These are phyloP conservation scores for Yamadazyma olivae DNA, from an alignment of 805 yeast species.

Conservation along the genomic window DNA sequence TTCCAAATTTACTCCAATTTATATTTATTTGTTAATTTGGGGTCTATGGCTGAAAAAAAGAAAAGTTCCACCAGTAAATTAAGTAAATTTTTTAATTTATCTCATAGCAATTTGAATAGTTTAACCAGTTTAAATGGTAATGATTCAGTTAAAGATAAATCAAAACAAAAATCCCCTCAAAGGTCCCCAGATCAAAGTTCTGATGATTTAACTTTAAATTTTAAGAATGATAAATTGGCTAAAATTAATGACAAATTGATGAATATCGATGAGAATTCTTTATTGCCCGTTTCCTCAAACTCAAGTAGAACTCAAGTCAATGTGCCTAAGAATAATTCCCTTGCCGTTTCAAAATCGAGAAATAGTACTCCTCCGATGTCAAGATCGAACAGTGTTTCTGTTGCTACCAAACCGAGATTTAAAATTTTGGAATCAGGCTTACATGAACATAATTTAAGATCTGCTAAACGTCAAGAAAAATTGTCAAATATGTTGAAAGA, in stretches of 20 bases:
- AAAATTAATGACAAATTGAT: not conserved
- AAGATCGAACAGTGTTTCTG: conserved; percentile 8
- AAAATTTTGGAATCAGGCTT: conserved; percentile 60
- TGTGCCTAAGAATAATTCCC: not conserved
- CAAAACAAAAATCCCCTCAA: not conserved
- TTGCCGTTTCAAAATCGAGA: conserved; percentile 1
- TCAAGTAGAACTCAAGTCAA: not conserved
- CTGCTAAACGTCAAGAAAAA: conserved; percentile 77
- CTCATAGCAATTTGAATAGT: not conserved
- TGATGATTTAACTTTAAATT: conserved; percentile 4
- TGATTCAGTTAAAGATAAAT: not conserved
- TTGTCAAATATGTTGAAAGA: conserved; percentile 72
- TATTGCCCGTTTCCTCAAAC: not conserved
- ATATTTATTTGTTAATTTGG: too few relatives aligned
- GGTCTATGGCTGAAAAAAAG: not conserved
- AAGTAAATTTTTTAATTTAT: not conserved
- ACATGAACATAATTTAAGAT: conserved; percentile 78
- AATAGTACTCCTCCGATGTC: conserved; percentile 15
- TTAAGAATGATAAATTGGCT: not conserved
- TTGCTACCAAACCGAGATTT: conserved; percentile 41
- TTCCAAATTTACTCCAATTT: too few relatives aligned
- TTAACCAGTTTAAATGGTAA: not conserved
- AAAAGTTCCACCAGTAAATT: not conserved
- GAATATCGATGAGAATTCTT: conserved; percentile 3
- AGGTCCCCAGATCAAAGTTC: not conserved